A percentile compares a stretch with the other conserved stretches of the same genome.
These are phyloP conservation scores for Blastobotrys chiropterorum DNA, from an alignment of 805 yeast species.

Conservation along the genomic window DNA sequence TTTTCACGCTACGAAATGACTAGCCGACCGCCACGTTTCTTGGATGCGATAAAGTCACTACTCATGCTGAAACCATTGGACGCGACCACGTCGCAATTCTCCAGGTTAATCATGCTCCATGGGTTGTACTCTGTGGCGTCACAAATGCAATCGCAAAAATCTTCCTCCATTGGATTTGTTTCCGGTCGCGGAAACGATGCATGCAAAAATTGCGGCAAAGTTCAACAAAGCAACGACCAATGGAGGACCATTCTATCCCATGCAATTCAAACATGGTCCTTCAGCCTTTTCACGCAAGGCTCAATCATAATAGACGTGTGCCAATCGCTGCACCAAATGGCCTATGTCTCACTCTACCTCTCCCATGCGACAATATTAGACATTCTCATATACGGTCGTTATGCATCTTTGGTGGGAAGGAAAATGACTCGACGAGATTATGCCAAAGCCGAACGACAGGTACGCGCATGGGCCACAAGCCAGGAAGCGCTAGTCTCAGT, in stretches of 20 bases:
- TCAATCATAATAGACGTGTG: constrained; percentile 23
- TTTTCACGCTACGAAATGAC: constrained; percentile 7
- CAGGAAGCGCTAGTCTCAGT: constrained; percentile 19
- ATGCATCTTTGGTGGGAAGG: constrained; percentile 19
- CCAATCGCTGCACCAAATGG: constrained; percentile 20
- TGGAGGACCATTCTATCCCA: constrained; percentile 20
- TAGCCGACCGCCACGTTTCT: constrained; percentile 15
- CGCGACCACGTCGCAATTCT: constrained; percentile 19
- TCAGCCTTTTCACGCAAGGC: constrained; percentile 20
- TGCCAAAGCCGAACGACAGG: constrained; percentile 18
- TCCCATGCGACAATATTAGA: constrained; percentile 22
- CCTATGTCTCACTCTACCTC: constrained; percentile 21
- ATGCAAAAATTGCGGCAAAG: constrained; percentile 9
- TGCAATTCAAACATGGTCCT: constrained; percentile 27
- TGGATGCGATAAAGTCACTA: constrained; percentile 19
- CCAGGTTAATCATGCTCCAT: constrained; percentile 22
- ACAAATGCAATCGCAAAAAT: constrained; percentile 22
- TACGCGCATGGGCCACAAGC: constrained; percentile 22
- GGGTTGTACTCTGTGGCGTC: constrained; percentile 24
- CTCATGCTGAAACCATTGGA: constrained; percentile 20
- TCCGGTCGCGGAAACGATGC: constrained; percentile 7
- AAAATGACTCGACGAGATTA: constrained; percentile 15
- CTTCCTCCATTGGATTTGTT: constrained; percentile 20
- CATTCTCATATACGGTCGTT: constrained; percentile 22
- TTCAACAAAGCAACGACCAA: constrained; percentile 10